Percentiles rank a stretch among this genome's conserved stretches.
phyloP scores from a whole-genome alignment of 2,329 filamentous ascomycete species.

The Chalara sp. region DNA sequence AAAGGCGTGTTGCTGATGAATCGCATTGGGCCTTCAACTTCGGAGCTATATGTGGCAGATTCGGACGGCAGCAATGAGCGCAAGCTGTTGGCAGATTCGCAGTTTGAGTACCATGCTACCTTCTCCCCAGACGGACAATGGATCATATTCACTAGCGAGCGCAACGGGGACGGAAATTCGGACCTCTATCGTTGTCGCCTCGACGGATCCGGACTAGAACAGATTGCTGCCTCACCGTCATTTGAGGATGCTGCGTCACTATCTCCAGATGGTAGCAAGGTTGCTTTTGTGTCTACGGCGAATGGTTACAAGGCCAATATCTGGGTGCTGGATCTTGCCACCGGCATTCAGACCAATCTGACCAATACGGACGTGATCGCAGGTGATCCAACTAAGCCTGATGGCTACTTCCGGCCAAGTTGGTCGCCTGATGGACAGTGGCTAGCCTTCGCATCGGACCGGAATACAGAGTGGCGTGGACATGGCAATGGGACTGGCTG shows the following conservation, averaged over 20 bases:
- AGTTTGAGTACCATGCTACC: conserved; percentile 33
- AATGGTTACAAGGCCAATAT: conserved; percentile 32
- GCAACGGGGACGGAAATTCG: conserved; percentile 32
- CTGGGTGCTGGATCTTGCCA: conserved; percentile 32
- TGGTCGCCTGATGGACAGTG: conserved; percentile 36
- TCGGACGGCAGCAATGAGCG: conserved; percentile 33
- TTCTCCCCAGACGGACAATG: conserved; percentile 33
- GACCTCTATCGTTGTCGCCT: conserved; percentile 32
- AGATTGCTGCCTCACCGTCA: conserved; percentile 27
- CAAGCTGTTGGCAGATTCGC: conserved; percentile 24
- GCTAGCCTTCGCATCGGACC: conserved; percentile 35
- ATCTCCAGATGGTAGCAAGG: conserved; percentile 31
- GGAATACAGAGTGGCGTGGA: conserved; percentile 35
- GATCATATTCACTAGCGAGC: conserved; percentile 34
- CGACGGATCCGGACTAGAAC: conserved; percentile 30
- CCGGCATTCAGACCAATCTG: conserved; percentile 27
- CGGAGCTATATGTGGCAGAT: conserved; percentile 27
- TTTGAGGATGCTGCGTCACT: conserved; percentile 32
- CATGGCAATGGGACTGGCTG: conserved; percentile 34
- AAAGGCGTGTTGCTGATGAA: conserved; percentile 26
- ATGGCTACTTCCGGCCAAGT: conserved; percentile 32
- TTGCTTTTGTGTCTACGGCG: conserved; percentile 34
- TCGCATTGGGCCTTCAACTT: conserved; percentile 28
- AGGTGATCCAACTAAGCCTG: conserved; percentile 20
- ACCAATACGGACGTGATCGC: conserved; percentile 27